Evolutionary conservation across 2,329 filamentous ascomycete genomes (phyloP), one percentile per base, ranked within the genome.

Genomic region (Lachnellula arida): DNA sequence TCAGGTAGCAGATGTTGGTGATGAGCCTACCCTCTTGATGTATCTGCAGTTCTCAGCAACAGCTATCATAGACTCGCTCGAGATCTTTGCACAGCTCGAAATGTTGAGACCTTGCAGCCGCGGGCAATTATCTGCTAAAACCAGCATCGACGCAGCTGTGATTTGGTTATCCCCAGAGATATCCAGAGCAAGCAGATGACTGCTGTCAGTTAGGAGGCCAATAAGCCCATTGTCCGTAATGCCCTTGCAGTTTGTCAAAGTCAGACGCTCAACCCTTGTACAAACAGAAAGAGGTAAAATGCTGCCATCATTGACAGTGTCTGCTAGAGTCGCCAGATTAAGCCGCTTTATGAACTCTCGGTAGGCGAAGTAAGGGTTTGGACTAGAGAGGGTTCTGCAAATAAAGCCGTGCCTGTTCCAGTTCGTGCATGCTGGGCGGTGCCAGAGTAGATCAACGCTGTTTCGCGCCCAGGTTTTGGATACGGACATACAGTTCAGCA

Each of bases 391-490:
- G 1, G 93, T 92, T 56, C 81, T 79, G 68, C 91, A 92, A 63
- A 99, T 94, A 63, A 78, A 87, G 66, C 85, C 78, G 66, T 97
- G 84, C 69, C 91, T 91, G 12, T 79, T 74, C 88, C 91, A 97
- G 65, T 85, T 90, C 67, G 88, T 91, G 75, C 94, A 97, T 28
- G 90, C 86, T 1, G 94, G 94, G 40, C 94, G 83, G 72, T 97
- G 92, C 94, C 94, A 99, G 22, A 99, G 80, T 62, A 96, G 81
- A 61, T 94, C 93, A 63, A 97, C 94, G 51, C 89, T 87, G 70
- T 97, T 97, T 60, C 88, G 81, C 28, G 94, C 89, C 94, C 94
- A 99, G 60, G 87, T 84, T 73, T 91, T 92, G 68, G 87, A 97
- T n/a, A 96, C 92, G 62, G 94, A 78, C 89, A 97, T 92, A 73